Evolutionary conservation across 2,329 filamentous ascomycete genomes (phyloP).

Genomic region (Lecanicillium sp.): DNA sequence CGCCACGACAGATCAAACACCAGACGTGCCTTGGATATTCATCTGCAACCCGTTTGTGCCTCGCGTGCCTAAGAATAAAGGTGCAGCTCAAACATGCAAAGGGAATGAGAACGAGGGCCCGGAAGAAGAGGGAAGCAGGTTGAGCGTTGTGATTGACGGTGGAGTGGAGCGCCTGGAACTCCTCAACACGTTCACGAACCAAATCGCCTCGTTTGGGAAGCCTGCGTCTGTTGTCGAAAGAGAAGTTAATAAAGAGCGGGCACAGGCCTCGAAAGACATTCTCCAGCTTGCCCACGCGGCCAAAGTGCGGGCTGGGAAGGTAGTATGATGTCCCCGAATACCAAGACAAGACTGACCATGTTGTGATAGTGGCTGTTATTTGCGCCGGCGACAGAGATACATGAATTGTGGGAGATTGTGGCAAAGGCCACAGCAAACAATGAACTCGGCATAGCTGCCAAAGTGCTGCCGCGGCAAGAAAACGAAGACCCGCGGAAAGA

Average conservation of each 20-base stretch:
- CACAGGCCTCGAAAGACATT: constrained; percentile 45
- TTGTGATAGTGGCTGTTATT: constrained; percentile 68
- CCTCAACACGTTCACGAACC: constrained; percentile 39
- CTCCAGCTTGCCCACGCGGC: constrained; percentile 51
- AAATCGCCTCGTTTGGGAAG: constrained; percentile 30
- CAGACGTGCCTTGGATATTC: constrained; percentile 60
- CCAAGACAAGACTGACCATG: neutral
- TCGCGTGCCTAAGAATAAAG: constrained; percentile 23
- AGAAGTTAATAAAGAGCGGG: constrained; percentile 42
- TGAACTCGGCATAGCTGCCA: constrained; percentile 64
- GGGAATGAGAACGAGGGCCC: constrained; percentile 44
- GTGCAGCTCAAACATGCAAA: constrained; percentile 27
- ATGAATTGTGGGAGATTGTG: constrained; percentile 58
- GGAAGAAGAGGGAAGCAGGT: constrained; percentile 35
- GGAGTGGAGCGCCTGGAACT: constrained; percentile 44
- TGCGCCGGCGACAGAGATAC: constrained; percentile 42
- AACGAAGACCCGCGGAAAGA: constrained; percentile 29
- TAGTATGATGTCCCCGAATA: constrained; percentile 24
- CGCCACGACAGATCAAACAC: constrained; percentile 42
- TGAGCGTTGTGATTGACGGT: constrained; percentile 40
- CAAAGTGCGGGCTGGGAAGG: constrained; percentile 60
- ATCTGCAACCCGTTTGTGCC: constrained; percentile 55
- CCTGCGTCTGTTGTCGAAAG: constrained; percentile 28
- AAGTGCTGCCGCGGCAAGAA: constrained; percentile 53
- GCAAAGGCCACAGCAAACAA: constrained; percentile 60